Conservation (phyloP, 352 stramenopile species). For the Blastocystis sp. region DNA sequence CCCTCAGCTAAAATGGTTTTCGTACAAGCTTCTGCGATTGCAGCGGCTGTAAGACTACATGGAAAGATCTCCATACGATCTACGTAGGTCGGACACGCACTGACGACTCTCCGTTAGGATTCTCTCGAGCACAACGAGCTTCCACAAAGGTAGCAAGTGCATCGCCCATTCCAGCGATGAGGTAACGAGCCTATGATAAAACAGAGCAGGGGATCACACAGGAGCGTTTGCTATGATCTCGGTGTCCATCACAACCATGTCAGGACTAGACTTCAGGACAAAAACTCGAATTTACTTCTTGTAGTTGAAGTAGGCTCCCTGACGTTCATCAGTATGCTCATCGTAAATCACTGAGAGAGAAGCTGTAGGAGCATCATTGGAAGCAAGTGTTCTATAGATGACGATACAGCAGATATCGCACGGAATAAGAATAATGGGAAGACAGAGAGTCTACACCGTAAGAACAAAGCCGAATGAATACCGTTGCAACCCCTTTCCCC, state of each 20-base stretch:
- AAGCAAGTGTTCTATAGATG: constrained; percentile 43
- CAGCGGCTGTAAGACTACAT: constrained; percentile 13
- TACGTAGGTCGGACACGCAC: constrained; percentile 51
- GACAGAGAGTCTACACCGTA: neutral
- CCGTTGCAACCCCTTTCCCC: constrained; percentile 38
- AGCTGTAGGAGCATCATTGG: constrained; percentile 45
- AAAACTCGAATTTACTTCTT: neutral
- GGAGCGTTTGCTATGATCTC: constrained; percentile 58
- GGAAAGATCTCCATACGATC: neutral
- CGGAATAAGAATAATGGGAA: constrained; percentile 23
- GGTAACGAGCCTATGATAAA: constrained; percentile 2
- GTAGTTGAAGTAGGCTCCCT: constrained; percentile 60
- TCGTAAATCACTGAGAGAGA: constrained; percentile 57
- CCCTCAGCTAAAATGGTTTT: constrained; percentile 41
- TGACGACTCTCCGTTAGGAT: constrained; percentile 25
- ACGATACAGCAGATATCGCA: neutral
- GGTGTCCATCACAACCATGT: constrained; percentile 49
- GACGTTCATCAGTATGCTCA: constrained; percentile 44
- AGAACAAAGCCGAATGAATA: neutral
- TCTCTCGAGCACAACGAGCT: constrained; percentile 13
- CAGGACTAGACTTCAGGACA: neutral
- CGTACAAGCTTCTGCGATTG: constrained; percentile 46
- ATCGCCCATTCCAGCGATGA: constrained; percentile 53
- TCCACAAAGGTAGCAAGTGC: constrained; percentile 53
- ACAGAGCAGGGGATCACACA: neutral